Evolutionary conservation across 495 filamentous ascomycete genomes (phyloP).

Genomic region (Cenococcum geophilum): DNA sequence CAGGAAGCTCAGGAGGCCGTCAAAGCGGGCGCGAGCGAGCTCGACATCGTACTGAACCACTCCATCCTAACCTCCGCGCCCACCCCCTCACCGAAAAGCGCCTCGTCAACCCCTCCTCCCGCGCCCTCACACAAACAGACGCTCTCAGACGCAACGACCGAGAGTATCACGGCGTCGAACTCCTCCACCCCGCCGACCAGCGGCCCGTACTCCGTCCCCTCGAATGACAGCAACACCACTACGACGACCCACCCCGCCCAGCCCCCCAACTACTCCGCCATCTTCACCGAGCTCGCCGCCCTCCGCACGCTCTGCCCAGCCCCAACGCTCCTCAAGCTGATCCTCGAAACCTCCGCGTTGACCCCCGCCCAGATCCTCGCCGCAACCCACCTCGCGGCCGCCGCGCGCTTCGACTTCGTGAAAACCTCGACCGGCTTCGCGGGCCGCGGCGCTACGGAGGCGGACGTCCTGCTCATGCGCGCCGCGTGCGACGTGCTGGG

Average conservation of each 20-base stretch:
- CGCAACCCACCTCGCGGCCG: conserved; percentile 51
- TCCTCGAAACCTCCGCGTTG: conserved; percentile 60
- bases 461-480: conserved; percentile 56
- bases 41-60: conserved; percentile 65
- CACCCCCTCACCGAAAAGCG: conserved; percentile 21
- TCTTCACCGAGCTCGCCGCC: conserved; percentile 54
- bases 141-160: conserved; percentile 16
- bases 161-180: conserved; percentile 19
- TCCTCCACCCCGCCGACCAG: conserved; percentile 3
- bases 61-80: conserved; percentile 42
- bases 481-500: conserved; percentile 31
- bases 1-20: conserved; percentile 43
- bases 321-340: conserved; percentile 54
- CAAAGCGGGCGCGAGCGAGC: conserved; percentile 52
- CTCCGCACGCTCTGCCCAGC: conserved; percentile 48
- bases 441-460: conserved; percentile 51
- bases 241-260: neutral
- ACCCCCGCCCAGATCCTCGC: conserved; percentile 52
- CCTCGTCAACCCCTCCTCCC: neutral
- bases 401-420: conserved; percentile 58
- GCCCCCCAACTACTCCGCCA: conserved; percentile 41
- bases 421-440: conserved; percentile 68
- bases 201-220: conserved; percentile 24
- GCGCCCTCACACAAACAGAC: no score
- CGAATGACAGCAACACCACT: neutral